Evolutionary conservation across 805 yeast species (phyloP).

Genomic region (Spathaspora girioi): DNA sequence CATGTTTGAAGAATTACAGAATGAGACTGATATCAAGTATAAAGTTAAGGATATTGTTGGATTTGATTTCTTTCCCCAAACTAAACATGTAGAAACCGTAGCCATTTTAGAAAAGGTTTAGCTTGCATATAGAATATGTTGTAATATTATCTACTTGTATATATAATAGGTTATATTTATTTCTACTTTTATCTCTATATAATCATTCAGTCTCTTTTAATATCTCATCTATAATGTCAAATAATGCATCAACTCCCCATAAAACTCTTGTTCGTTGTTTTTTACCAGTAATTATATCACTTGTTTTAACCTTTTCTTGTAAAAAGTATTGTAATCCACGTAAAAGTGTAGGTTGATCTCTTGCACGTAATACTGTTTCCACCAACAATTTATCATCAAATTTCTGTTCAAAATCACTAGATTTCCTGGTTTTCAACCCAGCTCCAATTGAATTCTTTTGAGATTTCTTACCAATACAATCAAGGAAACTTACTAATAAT

Average conservation of each 20-base stretch:
- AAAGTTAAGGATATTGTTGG: conserved; percentile 28
- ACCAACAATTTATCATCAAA: conserved; percentile 48
- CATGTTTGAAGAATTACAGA: conserved; percentile 21
- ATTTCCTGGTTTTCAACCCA: conserved; percentile 30
- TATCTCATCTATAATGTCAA: conserved; percentile 42
- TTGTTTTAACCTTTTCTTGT: conserved; percentile 40
- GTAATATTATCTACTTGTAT: background rate
- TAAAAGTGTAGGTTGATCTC: conserved; percentile 53
- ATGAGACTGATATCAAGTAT: conserved; percentile 13
- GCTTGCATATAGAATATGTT: background rate
- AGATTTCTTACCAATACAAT: conserved; percentile 59
- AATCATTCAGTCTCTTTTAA: conserved; percentile 54
- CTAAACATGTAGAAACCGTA: conserved; percentile 56
- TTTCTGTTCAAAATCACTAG: conserved; percentile 27
- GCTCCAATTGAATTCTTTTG: conserved; percentile 46
- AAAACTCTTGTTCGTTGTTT: conserved; percentile 53
- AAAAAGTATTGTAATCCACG: conserved; percentile 67
- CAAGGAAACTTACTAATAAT: conserved; percentile 63
- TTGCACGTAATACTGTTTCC: conserved; percentile 51
- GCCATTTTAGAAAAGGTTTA: conserved; percentile 35
- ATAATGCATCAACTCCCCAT: conserved; percentile 62
- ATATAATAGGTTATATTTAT: too few species aligned
- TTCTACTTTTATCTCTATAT: conserved; percentile 22
- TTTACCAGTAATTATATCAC: conserved; percentile 49
- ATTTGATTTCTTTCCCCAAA: conserved; percentile 52